A percentile compares a stretch with the other conserved stretches of the same genome.
These are phyloP conservation scores for Stemphylium beticola DNA, from an alignment of 2,329 filamentous ascomycete species.

Conservation along the genomic window DNA sequence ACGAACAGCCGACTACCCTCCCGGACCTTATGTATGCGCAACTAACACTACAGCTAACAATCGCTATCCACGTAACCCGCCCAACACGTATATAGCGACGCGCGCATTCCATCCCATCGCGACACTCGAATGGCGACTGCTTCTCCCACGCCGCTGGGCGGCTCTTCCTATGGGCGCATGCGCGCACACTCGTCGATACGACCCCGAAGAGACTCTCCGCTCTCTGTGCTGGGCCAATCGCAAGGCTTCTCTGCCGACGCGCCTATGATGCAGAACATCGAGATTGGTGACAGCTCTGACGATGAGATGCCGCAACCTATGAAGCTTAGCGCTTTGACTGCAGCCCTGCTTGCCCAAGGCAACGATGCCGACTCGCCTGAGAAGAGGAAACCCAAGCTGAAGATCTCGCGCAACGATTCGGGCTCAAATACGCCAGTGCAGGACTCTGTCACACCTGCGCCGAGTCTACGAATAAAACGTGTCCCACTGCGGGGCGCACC, in stretches of 20 bases:
- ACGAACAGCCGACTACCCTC: slow-evolving; percentile 37
- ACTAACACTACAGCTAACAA: slow-evolving; percentile 47
- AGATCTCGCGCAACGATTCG: slow-evolving; percentile 44
- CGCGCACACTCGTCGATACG: slow-evolving; percentile 45
- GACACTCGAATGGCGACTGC: slow-evolving; percentile 44
- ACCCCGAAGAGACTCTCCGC: slow-evolving; percentile 54
- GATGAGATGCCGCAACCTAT: slow-evolving; percentile 87
- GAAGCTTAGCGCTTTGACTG: slow-evolving; percentile 92
- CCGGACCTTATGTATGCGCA: slow-evolving; percentile 49
- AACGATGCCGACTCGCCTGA: slow-evolving; percentile 52
- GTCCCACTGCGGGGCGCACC: slow-evolving; percentile 49
- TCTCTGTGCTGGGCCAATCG: slow-evolving; percentile 52
- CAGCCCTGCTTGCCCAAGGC: slow-evolving; percentile 70
- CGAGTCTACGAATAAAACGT: slow-evolving; percentile 48
- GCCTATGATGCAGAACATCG: slow-evolving; percentile 56
- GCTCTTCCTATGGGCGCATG: slow-evolving; percentile 47
- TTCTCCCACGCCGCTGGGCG: slow-evolving; percentile 49
- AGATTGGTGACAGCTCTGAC: slow-evolving; percentile 84
- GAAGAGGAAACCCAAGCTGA: slow-evolving; percentile 47
- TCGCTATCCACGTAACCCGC: slow-evolving; percentile 43
- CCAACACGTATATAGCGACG: slow-evolving; percentile 30
- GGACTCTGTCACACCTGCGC: slow-evolving; percentile 50
- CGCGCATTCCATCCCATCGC: slow-evolving; percentile 23
- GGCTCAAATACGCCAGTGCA: slow-evolving; percentile 48
- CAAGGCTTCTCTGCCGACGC: slow-evolving; percentile 55